These are phyloP conservation scores for Vairimorpha apis DNA, from an alignment of 371 early-diverging fungal species.

Conservation along the genomic window DNA sequence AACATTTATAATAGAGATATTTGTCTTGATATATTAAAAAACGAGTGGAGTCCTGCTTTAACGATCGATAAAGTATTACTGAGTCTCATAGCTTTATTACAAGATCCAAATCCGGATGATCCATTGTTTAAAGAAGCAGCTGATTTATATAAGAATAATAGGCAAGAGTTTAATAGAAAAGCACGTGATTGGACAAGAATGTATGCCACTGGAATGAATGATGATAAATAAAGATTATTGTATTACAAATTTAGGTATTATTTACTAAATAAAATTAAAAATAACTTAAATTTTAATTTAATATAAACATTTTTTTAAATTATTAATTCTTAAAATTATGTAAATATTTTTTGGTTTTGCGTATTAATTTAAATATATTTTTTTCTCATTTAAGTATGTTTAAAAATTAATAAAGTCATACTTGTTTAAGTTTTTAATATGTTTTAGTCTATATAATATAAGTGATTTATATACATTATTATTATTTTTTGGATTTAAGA, in stretches of 20 bases:
- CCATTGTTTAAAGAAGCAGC: conserved; percentile 88
- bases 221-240: too few relatives aligned
- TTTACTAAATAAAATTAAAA: too few relatives aligned
- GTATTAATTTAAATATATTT: not conserved
- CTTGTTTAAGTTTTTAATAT: too few relatives aligned
- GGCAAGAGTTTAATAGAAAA: conserved; percentile 69
- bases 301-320: too few relatives aligned
- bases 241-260: too few relatives aligned
- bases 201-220: conserved; percentile 62
- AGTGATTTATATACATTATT: too few relatives aligned
- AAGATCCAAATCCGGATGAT: conserved; percentile 96
- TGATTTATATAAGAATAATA: conserved; percentile 70
- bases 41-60: conserved; percentile 97
- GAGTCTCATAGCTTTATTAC: conserved; percentile 82
- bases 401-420: too few relatives aligned
- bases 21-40: conserved; percentile 93
- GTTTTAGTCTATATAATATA: too few relatives aligned
- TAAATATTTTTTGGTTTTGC: not conserved
- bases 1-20: conserved; percentile 85
- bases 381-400: too few relatives aligned
- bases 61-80: conserved; percentile 85
- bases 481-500: too few relatives aligned
- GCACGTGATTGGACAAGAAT: conserved; percentile 74
- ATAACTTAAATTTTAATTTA: too few relatives aligned
- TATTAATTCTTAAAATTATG: too few relatives aligned